Evolutionary conservation across 306 rosid species (phyloP), one percentile per base, ranked within the genome.

Genomic region (Corylus americana): DNA sequence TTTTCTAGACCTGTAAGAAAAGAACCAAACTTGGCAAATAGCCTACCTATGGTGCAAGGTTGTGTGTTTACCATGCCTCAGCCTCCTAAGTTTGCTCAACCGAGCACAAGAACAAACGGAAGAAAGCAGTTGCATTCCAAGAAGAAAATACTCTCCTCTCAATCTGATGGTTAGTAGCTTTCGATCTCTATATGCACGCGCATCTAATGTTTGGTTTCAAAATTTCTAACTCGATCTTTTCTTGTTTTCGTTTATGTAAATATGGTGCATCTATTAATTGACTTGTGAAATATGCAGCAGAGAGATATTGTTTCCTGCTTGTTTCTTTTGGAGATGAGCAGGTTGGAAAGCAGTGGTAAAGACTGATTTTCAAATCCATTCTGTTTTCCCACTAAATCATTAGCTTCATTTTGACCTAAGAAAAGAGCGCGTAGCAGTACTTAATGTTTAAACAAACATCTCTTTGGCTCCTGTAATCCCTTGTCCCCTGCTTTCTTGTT

Each of bases 61-160:
- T 80, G 10, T 63, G 80, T 57, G 62, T 82, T 71, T 53, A 76
- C 81, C 70, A 78, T 78, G 39, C 63, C 83, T 57, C 90, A 90
- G 11, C 87, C 91, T 74, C 92, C 97, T 35, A 20, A 76, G 72
- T 91, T 88, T 85, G 55, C 97, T 45, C 80, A 88, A 82, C 86
- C 92, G 71, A 73, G 81, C 71, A 77, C n/a, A 51, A 74, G 20
- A 55, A 48, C 58, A 31, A 13, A 10, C 35, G 74, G 75, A 78
- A 77, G 75, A 59, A 81, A 77, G 13, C 82, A 79, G 50, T 61
- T 82, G 8, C 73, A 55, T 74, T 51, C 85, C 70, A 72, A 85
- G 83, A 79, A 78, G 63, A 83, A 75, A 74, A 76, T 7, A 0
- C 10, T 61, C 73, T 6, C 61, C 74, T 79, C 91, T 51, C 81